phyloP scores from a whole-genome alignment of 228 moss, liverwort and hornwort genomes.

The Sphagnum magellanicum region DNA sequence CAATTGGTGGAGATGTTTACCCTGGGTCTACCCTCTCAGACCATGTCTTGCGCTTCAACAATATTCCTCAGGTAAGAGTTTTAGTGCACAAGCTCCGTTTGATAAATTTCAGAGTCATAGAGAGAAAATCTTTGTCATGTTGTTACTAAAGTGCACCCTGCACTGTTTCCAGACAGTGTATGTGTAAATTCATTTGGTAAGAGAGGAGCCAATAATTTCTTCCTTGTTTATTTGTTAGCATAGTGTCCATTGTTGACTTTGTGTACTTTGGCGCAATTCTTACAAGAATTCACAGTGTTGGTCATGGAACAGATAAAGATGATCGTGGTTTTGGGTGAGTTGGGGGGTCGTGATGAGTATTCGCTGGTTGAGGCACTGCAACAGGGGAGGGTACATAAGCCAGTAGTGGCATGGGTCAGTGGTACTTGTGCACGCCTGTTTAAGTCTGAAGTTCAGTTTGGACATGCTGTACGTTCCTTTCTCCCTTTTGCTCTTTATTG shows the following conservation, averaged over 20 bases:
- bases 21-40: slow-evolving; percentile 92
- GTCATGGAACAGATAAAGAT: slow-evolving; percentile 52
- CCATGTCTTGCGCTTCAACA: slow-evolving; percentile 86
- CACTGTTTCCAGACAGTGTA: too few relatives aligned
- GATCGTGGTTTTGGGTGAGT: slow-evolving; percentile 87
- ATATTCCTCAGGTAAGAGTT: slow-evolving; percentile 61
- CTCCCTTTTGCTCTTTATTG: not conserved
- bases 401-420: slow-evolving; percentile 94
- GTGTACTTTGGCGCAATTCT: too few relatives aligned
- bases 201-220: too few relatives aligned
- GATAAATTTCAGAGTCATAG: too few relatives aligned
- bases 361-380: slow-evolving; percentile 85
- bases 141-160: too few relatives aligned
- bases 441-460: slow-evolving; percentile 98
- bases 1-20: slow-evolving; percentile 94
- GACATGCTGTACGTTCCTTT: slow-evolving; percentile 62
- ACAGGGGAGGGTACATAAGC: slow-evolving; percentile 70
- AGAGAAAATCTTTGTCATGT: too few relatives aligned
- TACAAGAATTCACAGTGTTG: too few relatives aligned
- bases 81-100: too few relatives aligned
- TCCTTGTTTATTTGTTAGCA: too few relatives aligned
- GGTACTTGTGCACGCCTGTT: slow-evolving; percentile 88
- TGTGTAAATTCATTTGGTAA: too few relatives aligned
- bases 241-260: too few relatives aligned
- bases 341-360: slow-evolving; percentile 88